Evolutionary conservation across 306 rosid genomes (phyloP).

Genomic region (Pterocarpus santalinus): DNA sequence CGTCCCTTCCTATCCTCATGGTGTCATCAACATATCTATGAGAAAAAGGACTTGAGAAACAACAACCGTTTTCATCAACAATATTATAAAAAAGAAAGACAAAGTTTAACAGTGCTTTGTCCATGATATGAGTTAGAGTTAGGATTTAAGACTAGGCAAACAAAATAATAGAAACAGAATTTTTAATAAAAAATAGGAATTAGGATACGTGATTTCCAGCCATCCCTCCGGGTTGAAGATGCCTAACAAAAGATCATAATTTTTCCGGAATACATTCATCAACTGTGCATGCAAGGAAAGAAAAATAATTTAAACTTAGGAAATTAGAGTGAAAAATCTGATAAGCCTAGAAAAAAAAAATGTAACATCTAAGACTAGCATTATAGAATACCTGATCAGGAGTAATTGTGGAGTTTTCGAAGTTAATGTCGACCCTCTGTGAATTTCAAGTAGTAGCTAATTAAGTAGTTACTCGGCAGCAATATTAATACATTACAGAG

Average conservation of each 20-base stretch:
- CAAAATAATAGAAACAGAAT: not conserved
- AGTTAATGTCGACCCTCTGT: constrained; percentile 81
- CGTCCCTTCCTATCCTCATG: constrained; percentile 87
- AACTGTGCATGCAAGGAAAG: constrained; percentile 59
- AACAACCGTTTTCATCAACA: constrained; percentile 15
- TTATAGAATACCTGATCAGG: constrained; percentile 72
- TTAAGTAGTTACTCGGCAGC: constrained; percentile 33
- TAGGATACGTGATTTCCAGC: constrained; percentile 97
- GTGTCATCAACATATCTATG: constrained; percentile 79
- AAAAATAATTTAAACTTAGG: constrained; percentile 11
- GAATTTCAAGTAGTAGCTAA: constrained; percentile 33
- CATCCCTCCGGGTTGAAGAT: constrained; percentile 96
- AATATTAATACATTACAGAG: constrained; percentile 13
- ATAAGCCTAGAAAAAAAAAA: not conserved
- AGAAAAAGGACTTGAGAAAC: constrained; percentile 49
- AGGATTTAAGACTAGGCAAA: not conserved
- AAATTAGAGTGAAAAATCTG: constrained; percentile 19
- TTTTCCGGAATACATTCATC: constrained; percentile 81
- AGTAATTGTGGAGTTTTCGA: constrained; percentile 68
- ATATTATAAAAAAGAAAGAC: not conserved
- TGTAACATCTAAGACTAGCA: not conserved
- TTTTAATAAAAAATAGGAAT: not conserved
- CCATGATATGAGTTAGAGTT: not conserved
- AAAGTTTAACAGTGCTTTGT: not conserved
- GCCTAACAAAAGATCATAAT: constrained; percentile 74